Conservation (phyloP, 2,329 filamentous ascomycete species). For the Elsinoe arachidis region DNA sequence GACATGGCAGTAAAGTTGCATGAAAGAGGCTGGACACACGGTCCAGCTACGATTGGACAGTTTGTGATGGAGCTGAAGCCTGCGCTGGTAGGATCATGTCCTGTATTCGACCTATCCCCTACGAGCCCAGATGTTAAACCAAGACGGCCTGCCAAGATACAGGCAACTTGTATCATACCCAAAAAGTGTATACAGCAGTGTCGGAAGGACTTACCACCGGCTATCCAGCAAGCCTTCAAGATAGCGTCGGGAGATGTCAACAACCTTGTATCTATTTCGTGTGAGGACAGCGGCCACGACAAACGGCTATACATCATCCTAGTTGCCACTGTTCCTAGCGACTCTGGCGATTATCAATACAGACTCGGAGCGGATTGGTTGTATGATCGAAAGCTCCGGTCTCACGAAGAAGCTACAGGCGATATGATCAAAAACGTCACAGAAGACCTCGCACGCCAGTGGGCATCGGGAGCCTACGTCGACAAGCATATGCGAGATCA, state of each 20-base stretch:
- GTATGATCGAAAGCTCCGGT: conserved; percentile 31
- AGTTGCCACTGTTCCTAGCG: conserved; percentile 38
- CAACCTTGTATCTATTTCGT: neutral
- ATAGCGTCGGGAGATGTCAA: neutral
- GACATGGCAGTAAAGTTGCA: conserved; percentile 35
- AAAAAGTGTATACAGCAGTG: neutral
- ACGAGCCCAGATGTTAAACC: neutral
- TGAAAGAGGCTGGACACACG: conserved; percentile 47
- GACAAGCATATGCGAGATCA: conserved; percentile 52
- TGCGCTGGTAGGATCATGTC: conserved; percentile 18
- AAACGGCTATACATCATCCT: conserved; percentile 45
- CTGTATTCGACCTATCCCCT: neutral
- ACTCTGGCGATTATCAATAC: conserved; percentile 23
- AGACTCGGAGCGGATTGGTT: conserved; percentile 45
- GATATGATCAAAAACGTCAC: conserved; percentile 38
- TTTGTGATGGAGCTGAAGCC: conserved; percentile 43
- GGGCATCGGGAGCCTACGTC: conserved; percentile 40
- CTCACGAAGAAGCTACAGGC: conserved; percentile 15
- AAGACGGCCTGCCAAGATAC: neutral
- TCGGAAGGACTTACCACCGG: neutral
- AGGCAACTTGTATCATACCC: neutral
- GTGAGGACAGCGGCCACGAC: conserved; percentile 20
- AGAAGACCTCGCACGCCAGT: conserved; percentile 37
- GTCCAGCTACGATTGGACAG: conserved; percentile 38
- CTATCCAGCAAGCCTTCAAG: neutral